Evolutionary conservation across 2,329 filamentous ascomycete genomes (phyloP), one percentile per base, ranked within the genome.

Genomic region (Keithomyces neogunnii): DNA sequence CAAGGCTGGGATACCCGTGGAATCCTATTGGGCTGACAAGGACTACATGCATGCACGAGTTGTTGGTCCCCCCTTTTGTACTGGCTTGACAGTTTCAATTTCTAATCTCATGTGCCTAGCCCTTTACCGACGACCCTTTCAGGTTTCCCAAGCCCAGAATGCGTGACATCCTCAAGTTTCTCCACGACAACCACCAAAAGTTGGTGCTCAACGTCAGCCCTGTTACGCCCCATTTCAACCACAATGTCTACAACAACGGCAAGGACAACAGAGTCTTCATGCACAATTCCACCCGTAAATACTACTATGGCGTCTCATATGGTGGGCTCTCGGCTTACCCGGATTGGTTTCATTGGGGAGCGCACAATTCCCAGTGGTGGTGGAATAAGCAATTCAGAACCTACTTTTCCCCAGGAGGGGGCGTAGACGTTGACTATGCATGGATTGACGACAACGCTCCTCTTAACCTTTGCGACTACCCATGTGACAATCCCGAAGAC

Each of bases 171-270:
- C 82, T 86, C 28, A 71, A 77, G 36, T 79, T 85, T 28, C 74
- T 93, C 0, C 86, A 90, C 60, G 64, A 69, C 5, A 76, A 82
- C 51, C 68, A 86, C 42, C 86, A 89, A 63, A 77, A 86, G 45
- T 88, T 88, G 56, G 77, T 89, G 32, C 69, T 91, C 45, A 93
- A 93, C 81, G 85, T 92, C 1, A 88, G 93, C 57, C 85, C 85
- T 5, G 81, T 80, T 4, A 71, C 78, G 19, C 84, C 85, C 2
- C 81, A 81, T 1, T 73, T 76, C 36, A 73, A 77, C 36, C 76
- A 77, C 53, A 68, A 67, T 29, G 59, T 72, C 1, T 68, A 74
- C 42, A 60, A 70, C 9, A 64, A 65, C 3, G 75, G 75, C 3
- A 61, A 58, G 58, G 61, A 68, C 31, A 64, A 80, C 69, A 58